A percentile compares a stretch with the other conserved stretches of the same genome.
Conservation (phyloP, 2,329 filamentous ascomycete genomes). For the Beauveria sp. region DNA sequence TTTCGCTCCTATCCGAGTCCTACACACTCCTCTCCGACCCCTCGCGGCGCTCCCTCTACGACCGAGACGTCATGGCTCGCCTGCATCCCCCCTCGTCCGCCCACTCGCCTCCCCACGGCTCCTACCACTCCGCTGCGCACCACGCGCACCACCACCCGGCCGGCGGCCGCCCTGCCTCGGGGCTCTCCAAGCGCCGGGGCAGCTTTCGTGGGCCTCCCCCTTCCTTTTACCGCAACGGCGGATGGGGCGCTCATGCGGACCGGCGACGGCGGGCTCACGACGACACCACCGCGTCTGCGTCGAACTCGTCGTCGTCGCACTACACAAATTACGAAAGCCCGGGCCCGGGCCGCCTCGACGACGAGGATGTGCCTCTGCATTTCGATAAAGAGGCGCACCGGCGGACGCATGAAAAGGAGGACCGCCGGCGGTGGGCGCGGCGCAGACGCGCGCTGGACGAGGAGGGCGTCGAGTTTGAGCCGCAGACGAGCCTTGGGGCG, state of each 20-base stretch:
- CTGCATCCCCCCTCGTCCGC: constrained; percentile 21
- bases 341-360: constrained; percentile 32
- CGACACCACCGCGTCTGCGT: constrained; percentile 16
- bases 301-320: neutral
- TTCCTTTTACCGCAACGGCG: constrained; percentile 76
- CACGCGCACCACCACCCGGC: constrained; percentile 54
- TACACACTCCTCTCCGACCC: constrained; percentile 69
- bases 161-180: constrained; percentile 70
- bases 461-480: constrained; percentile 29
- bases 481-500: constrained; percentile 33
- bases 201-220: constrained; percentile 82
- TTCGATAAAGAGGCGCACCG: constrained; percentile 71
- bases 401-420: constrained; percentile 61
- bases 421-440: constrained; percentile 34
- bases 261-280: constrained; percentile 51
- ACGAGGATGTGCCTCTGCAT: constrained; percentile 61
- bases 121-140: constrained; percentile 41
- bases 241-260: constrained; percentile 60
- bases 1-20: constrained; percentile 76
- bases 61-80: constrained; percentile 57
- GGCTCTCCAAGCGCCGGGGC: constrained; percentile 67
- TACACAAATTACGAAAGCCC: constrained; percentile 15
- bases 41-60: constrained; percentile 71
- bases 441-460: constrained; percentile 31
- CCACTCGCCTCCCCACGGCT: constrained; percentile 28